Conservation (phyloP, 257 asterid genomes). For the Coffea eugenioides region DNA sequence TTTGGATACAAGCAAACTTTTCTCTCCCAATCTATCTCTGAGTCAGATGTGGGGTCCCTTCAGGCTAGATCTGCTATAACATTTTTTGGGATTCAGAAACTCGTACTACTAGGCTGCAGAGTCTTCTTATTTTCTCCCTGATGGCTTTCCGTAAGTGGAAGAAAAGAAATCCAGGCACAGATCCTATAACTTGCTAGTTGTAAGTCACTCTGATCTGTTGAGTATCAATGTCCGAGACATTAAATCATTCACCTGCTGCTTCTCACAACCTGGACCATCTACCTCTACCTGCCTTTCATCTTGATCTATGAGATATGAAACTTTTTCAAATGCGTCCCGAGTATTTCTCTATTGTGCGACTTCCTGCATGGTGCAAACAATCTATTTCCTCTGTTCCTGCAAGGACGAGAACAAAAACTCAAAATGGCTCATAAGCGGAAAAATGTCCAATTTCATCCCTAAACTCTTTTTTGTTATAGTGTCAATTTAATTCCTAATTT, state of each 20-base stretch:
- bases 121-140: slow-evolving; percentile 26
- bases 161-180: slow-evolving; percentile 19
- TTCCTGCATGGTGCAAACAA: no score
- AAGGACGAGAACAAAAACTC: no score
- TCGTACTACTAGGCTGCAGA: slow-evolving; percentile 41
- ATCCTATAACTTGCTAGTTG: slow-evolving; percentile 3
- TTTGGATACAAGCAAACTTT: slow-evolving; percentile 27
- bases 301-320: background rate
- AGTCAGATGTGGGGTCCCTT: slow-evolving; percentile 8
- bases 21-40: background rate
- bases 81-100: slow-evolving; percentile 21
- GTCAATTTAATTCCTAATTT: no score
- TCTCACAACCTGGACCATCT: background rate
- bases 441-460: no score
- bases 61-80: slow-evolving; percentile 12
- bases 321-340: background rate
- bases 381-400: no score
- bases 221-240: slow-evolving; percentile 28
- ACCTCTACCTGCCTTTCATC: background rate
- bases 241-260: background rate
- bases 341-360: no score
- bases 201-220: background rate
- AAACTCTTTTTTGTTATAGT: no score
- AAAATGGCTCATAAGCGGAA: no score
- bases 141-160: slow-evolving; percentile 33